Conservation (phyloP, 768 basidiomycete genomes). For the Phylloporus scabripes region DNA sequence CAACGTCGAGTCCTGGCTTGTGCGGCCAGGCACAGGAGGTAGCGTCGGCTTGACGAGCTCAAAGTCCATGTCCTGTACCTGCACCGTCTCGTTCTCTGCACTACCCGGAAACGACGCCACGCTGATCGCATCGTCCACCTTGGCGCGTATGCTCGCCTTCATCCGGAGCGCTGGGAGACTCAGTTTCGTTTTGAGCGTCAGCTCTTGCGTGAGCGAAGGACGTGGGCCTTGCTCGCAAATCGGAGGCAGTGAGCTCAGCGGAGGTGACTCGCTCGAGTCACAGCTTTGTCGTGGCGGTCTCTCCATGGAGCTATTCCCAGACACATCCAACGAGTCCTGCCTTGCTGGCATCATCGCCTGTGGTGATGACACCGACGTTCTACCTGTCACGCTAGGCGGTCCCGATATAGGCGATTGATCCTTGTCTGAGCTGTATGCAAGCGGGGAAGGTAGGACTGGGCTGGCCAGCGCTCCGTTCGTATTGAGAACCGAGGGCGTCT, state of each 20-base stretch:
- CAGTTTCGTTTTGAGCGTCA: constrained; percentile 51
- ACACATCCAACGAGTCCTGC: constrained; percentile 17
- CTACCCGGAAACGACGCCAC: constrained; percentile 20
- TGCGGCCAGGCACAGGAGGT: constrained; percentile 36
- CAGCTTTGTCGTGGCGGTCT: constrained; percentile 16
- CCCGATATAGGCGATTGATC: constrained; percentile 11
- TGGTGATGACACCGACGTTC: constrained; percentile 15
- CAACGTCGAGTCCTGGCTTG: constrained; percentile 51
- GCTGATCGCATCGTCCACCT: constrained; percentile 29
- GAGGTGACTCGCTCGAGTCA: constrained; percentile 30
- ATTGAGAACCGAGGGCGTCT: too few relatives aligned
- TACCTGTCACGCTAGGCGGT: neutral
- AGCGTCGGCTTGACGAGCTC: constrained; percentile 66
- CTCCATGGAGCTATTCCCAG: constrained; percentile 19
- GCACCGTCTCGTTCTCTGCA: constrained; percentile 50
- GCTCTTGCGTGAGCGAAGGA: constrained; percentile 23
- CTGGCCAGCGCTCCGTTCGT: constrained; percentile 7
- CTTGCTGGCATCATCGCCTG: too few relatives aligned
- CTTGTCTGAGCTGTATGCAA: constrained; percentile 9
- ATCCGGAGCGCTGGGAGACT: constrained; percentile 63
- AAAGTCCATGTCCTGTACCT: constrained; percentile 79
- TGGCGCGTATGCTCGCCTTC: constrained; percentile 25
- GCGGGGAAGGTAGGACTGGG: constrained; percentile 10
- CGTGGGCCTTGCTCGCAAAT: constrained; percentile 31
- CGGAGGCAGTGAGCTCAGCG: constrained; percentile 38